These are phyloP conservation scores for Backusella tuberculispora DNA, from an alignment of 192 early-diverging fungal species.

Conservation along the genomic window DNA sequence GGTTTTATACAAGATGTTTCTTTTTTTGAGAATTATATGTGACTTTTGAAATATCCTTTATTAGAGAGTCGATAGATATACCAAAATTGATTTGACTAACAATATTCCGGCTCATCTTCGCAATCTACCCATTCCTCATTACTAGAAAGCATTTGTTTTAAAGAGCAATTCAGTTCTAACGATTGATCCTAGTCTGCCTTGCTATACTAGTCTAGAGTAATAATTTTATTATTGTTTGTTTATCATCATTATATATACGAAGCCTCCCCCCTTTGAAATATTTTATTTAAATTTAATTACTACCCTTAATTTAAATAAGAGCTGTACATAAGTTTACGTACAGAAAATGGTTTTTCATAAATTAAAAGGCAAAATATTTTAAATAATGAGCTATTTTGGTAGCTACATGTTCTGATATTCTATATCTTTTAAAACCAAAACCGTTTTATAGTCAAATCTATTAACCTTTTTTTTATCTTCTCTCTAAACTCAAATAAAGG, in stretches of 20 bases:
- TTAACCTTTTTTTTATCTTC: too few relatives aligned
- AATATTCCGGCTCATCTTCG: conserved; percentile 24
- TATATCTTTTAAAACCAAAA: too few relatives aligned
- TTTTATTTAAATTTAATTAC: neutral
- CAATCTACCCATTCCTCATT: conserved; percentile 24
- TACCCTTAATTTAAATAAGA: too few relatives aligned
- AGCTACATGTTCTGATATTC: too few relatives aligned
- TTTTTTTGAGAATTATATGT: neutral
- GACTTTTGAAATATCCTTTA: neutral
- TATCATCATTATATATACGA: neutral
- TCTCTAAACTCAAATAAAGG: too few relatives aligned
- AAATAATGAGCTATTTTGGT: too few relatives aligned
- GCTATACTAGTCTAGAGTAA: neutral
- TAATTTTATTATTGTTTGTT: neutral
- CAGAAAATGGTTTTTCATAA: too few relatives aligned
- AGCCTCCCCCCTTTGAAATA: neutral
- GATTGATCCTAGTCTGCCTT: conserved; percentile 3
- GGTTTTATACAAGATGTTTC: neutral
- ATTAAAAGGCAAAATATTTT: too few relatives aligned
- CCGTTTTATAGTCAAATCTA: too few relatives aligned
- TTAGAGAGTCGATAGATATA: neutral
- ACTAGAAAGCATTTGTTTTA: conserved; percentile 28
- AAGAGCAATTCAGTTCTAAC: conserved; percentile 29
- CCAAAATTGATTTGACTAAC: conserved; percentile 1
- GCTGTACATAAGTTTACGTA: too few relatives aligned